Evolutionary conservation across 805 yeast genomes (phyloP).

Genomic region (Ascoidea tarda): DNA sequence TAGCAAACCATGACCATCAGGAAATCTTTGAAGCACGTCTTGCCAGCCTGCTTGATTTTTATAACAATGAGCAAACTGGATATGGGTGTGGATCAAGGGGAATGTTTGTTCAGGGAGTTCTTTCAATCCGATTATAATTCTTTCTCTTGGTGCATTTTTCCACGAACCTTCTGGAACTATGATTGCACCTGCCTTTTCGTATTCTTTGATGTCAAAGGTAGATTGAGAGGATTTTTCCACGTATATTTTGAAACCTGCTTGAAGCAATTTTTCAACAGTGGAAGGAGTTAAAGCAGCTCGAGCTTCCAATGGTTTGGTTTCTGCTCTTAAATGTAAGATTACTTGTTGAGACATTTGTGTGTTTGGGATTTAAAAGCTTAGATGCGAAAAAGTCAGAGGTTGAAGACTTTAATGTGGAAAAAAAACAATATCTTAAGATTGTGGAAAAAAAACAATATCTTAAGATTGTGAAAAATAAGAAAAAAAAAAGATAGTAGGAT

Average conservation of each 20-base stretch:
- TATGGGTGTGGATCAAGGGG: constrained; percentile 92
- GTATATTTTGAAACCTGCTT: constrained; percentile 77
- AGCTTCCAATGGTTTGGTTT: constrained; percentile 92
- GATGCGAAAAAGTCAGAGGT: too few relatives aligned
- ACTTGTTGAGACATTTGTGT: constrained; percentile 18
- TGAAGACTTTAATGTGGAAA: too few relatives aligned
- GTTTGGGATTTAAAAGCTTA: too few relatives aligned
- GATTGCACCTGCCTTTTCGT: constrained; percentile 64
- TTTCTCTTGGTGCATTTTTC: constrained; percentile 80
- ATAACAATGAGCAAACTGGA: constrained; percentile 98
- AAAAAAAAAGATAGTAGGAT: too few relatives aligned
- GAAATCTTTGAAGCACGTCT: constrained; percentile 78
- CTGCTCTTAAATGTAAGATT: constrained; percentile 85
- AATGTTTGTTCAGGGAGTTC: constrained; percentile 81
- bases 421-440: too few relatives aligned
- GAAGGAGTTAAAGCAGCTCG: constrained; percentile 95
- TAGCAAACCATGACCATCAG: constrained; percentile 78
- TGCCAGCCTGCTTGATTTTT: constrained; percentile 97
- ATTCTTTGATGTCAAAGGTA: constrained; percentile 64
- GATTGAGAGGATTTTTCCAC: constrained; percentile 86
- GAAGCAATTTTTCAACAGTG: constrained; percentile 68
- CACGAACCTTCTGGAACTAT: constrained; percentile 92
- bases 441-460: too few relatives aligned
- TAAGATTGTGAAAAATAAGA: too few relatives aligned
- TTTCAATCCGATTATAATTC: constrained; percentile 86